These are phyloP conservation scores for Colletotrichum sublineola DNA, from an alignment of 2,329 filamentous ascomycete genomes.

Conservation along the genomic window DNA sequence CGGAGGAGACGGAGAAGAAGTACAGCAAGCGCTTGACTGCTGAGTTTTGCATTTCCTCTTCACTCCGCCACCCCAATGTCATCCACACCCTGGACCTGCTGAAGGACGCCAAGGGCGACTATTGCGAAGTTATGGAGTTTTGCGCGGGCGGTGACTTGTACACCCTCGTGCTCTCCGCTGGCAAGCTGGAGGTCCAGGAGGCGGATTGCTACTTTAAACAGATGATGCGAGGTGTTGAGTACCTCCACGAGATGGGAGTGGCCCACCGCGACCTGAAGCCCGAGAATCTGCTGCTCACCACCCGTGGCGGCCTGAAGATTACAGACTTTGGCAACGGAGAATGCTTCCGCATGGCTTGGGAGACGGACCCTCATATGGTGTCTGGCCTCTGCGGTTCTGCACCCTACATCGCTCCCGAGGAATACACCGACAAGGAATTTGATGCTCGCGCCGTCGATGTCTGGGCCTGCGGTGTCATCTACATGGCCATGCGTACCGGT, in stretches of 20 bases:
- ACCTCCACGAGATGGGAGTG: conserved; percentile 99
- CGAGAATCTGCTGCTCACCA: conserved; percentile 94
- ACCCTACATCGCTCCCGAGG: conserved; percentile 96
- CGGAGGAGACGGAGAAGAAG: conserved; percentile 95
- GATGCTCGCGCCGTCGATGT: conserved; percentile 98
- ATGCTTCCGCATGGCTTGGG: conserved; percentile 99
- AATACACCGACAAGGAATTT: conserved; percentile 95
- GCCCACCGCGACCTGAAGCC: conserved; percentile 97
- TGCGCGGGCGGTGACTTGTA: conserved; percentile 97
- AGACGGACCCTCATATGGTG: conserved; percentile 98
- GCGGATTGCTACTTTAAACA: conserved; percentile 99
- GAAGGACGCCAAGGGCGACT: conserved; percentile 96
- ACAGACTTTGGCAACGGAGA: conserved; percentile 99
- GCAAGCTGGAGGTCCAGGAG: conserved; percentile 91
- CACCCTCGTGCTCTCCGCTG: conserved; percentile 89
- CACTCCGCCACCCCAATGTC: conserved; percentile 95
- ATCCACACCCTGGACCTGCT: conserved; percentile 97
- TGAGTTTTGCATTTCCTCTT: conserved; percentile 98
- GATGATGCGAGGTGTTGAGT: conserved; percentile 98
- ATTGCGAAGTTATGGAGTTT: conserved; percentile 99
- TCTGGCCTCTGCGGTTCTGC: conserved; percentile 96
- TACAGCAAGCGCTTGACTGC: conserved; percentile 98
- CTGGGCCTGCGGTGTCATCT: conserved; percentile 98
- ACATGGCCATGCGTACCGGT: conserved; percentile 99
- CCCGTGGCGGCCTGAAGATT: conserved; percentile 93